phyloP scores from a whole-genome alignment of 2,329 filamentous ascomycete species.

The Apiospora phragmitis region DNA sequence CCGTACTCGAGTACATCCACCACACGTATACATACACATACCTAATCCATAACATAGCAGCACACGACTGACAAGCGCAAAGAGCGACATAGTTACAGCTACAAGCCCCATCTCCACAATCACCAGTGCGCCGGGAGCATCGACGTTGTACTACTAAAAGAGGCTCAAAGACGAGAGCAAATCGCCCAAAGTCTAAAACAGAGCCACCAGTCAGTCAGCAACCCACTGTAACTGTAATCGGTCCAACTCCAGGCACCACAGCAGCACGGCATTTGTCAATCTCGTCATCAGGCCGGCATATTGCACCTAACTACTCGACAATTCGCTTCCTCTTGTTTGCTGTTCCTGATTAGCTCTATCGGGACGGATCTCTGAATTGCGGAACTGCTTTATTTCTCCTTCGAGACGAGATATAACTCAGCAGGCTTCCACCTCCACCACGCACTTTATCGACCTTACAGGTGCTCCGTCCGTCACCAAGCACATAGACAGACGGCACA shows the following conservation, averaged over 20 bases:
- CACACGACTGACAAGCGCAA: neutral
- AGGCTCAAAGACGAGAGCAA: slow-evolving; percentile 4
- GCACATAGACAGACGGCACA: neutral
- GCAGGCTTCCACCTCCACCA: neutral
- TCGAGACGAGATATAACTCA: neutral
- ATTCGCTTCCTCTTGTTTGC: neutral
- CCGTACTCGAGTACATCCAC: neutral
- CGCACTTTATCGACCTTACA: neutral
- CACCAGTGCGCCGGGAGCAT: slow-evolving; percentile 1
- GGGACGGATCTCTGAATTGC: neutral
- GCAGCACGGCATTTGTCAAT: neutral
- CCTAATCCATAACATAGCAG: neutral
- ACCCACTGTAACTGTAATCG: neutral
- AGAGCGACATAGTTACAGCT: neutral
- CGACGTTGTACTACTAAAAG: neutral
- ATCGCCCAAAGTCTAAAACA: slow-evolving; percentile 6
- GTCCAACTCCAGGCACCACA: slow-evolving; percentile 4
- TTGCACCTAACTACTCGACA: neutral
- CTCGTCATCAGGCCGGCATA: slow-evolving; percentile 6
- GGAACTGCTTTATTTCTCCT: neutral
- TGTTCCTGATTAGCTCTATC: slow-evolving; percentile 4
- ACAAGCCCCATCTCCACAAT: slow-evolving; percentile 1
- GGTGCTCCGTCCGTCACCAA: neutral
- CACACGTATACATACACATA: neutral
- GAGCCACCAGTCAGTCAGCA: slow-evolving; percentile 3